Evolutionary conservation across 371 early-diverging fungal genomes (phyloP).

Genomic region (Mortierella sp.): DNA sequence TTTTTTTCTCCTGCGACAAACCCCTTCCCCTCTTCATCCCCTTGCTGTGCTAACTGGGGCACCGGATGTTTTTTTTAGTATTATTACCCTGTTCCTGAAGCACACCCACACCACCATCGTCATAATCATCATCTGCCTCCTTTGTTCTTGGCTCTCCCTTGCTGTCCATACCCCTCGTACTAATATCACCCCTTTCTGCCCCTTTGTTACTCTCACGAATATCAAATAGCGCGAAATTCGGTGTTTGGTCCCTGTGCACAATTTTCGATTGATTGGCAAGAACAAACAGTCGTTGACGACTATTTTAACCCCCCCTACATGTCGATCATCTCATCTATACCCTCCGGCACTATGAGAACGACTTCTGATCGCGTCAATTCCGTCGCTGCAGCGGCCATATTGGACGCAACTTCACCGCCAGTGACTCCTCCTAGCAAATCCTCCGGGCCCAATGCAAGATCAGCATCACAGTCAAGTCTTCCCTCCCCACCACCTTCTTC

Average conservation of each 20-base stretch:
- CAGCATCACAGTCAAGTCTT: slow-evolving; percentile 24
- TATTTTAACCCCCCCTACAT: not conserved
- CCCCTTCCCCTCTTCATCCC: not conserved
- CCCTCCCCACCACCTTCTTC: slow-evolving; percentile 44
- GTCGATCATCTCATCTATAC: slow-evolving; percentile 30
- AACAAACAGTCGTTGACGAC: not conserved
- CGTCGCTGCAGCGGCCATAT: not conserved
- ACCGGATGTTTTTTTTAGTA: not conserved
- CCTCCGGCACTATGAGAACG: slow-evolving; percentile 19
- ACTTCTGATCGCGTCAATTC: slow-evolving; percentile 11
- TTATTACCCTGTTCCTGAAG: not conserved
- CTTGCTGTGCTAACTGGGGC: not conserved
- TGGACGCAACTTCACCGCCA: slow-evolving; percentile 23
- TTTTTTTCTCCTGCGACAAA: not conserved
- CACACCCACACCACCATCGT: not conserved
- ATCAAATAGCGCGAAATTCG: not conserved
- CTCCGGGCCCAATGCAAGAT: slow-evolving; percentile 23
- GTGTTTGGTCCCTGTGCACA: not conserved
- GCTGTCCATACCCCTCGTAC: not conserved
- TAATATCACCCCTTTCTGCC: not conserved
- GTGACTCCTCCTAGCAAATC: slow-evolving; percentile 39
- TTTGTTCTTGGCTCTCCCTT: not conserved
- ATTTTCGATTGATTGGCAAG: not conserved
- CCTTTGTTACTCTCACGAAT: not conserved
- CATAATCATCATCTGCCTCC: not conserved